Base-by-base conservation (phyloP, 1,139 yeast genomes). In the Debaryomyces subglobosus region DNA sequence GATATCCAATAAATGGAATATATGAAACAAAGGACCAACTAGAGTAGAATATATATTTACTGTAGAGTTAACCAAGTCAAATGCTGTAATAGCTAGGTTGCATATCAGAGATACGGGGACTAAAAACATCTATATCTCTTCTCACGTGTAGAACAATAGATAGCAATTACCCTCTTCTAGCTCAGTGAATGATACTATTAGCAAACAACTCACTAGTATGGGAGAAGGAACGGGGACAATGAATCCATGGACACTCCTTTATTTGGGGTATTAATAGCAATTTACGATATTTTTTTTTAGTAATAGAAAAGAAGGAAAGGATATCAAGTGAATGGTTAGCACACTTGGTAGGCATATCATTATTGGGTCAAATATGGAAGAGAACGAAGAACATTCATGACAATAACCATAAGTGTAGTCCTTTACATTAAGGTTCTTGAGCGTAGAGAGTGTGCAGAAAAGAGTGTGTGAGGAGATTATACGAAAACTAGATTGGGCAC, bases 101-200 rank as follows among this genome's bases (percentile, higher is more conserved):
- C 16, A 10, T 12, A 12, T 35, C 21, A 27, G 25, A 35, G 5
- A 13, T 7, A 13, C 29, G 20, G 20, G 18, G 30, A 16, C 25
- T 35, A 7, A 27, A 27, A 27, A n/a, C 9, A 12, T 40, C 21
- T 23, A 15, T 40, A 40, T 40, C 42, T 25, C 4, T 12, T 4
- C 42, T 30, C 43, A 40, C 43, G 36, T 40, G 43, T 30, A 27
- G 20, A 21, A 40, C 43, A 40, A 40, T 40, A 40, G 34, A 20
- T 30, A 40, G 36, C 35, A 40, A 40, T 20, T 32, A 40, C 43
- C 43, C 36, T 20, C 37, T 30, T 21, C 16, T 5, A 13, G 18
- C 3, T 38, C 2, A 24, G 24, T 35, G 38, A 35, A 35, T 35
- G 25, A 35, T 35, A 20, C 5, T 3, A 7, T n/a, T 18, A 35